A percentile compares a stretch with the other conserved stretches of the same genome.
phyloP scores from a whole-genome alignment of 202 grass and related monocot genomes.

The Eragrostis tef region DNA sequence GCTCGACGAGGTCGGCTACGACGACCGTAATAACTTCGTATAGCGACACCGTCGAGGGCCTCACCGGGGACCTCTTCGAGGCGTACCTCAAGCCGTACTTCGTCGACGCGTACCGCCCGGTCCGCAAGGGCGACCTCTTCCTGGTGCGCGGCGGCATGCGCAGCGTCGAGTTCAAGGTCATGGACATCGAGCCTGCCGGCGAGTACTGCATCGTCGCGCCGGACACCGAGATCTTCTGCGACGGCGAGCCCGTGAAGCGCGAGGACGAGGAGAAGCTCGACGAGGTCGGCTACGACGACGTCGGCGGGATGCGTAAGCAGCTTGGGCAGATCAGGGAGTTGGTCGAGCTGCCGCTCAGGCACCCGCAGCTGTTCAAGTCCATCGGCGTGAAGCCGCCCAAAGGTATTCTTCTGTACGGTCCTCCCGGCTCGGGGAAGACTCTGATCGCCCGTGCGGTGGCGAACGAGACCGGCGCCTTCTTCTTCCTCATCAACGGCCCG shows the following conservation, averaged over 20 bases:
- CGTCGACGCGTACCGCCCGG: not conserved
- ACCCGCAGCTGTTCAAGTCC: not conserved
- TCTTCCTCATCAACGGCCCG: not conserved
- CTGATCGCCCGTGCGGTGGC: not conserved
- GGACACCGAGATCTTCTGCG: not conserved
- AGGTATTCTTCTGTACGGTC: not conserved
- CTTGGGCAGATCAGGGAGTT: not conserved
- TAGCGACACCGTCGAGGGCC: too few relatives aligned
- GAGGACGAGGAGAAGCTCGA: not conserved
- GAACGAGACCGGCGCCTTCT: not conserved
- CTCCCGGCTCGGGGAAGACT: not conserved
- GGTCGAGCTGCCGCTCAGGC: not conserved
- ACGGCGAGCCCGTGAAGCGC: not conserved
- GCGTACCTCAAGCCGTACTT: not conserved
- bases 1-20: not conserved
- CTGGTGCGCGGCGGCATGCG: not conserved
- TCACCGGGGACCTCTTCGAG: not conserved
- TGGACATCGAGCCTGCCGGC: not conserved
- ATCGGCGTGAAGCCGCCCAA: not conserved
- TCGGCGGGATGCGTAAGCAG: not conserved
- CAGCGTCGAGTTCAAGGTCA: not conserved
- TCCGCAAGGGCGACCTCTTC: not conserved
- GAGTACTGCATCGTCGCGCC: not conserved
- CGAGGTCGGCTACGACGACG: not conserved
- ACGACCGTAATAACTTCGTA: too few relatives aligned